Evolutionary conservation across 2,329 filamentous ascomycete genomes (phyloP), one percentile per base, ranked within the genome.

Genomic region (Colletotrichum theobromicola): DNA sequence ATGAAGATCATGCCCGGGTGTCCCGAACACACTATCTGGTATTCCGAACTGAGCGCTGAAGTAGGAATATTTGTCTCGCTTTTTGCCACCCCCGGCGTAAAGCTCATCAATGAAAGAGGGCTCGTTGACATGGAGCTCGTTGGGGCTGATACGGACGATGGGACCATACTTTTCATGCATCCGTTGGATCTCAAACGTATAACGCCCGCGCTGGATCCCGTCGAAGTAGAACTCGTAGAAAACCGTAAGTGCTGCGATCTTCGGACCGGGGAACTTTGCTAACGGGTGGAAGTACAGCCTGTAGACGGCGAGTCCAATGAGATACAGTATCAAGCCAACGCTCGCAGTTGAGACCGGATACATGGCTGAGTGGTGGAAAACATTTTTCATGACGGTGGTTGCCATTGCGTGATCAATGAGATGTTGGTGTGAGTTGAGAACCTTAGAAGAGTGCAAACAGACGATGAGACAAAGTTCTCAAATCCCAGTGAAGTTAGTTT

Each of bases 81-180:
- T 26, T 8, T 46, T 58, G 2, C 70, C 42, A 9, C 53, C 53
- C 21, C 57, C 53, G 8, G 67, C 70, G 66, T 79, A 81, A 28
- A 81, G 64, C 21, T 60, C 67, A 42, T 82, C 75, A 35, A 79
- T 80, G 62, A 77, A 80, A 7, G 75, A 74, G 1, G 79, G 76
- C 63, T 83, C 80, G 6, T 77, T 60, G 53, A 83, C 77, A 67
- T 80, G 78, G 2, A 83, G 70, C 65, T 81, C 78, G 58, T 76
- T 57, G 6, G 84, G 84, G 72, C 79, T 83, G 75, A 85, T 85
- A 46, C 85, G 83, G 60, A 85, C 78, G 55, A 86, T 83, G 8
- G 81, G 80, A 7, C 75, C 76, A 46, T 77, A 77, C 30, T 70
- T 34, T 4, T 75, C 35, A 42, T 77, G 75, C 50, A 77, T 15